A percentile compares a stretch with the other conserved stretches of the same genome.
These are phyloP conservation scores for Cladorrhinum sp. DNA, from an alignment of 2,329 filamentous ascomycete genomes.

Conservation along the genomic window DNA sequence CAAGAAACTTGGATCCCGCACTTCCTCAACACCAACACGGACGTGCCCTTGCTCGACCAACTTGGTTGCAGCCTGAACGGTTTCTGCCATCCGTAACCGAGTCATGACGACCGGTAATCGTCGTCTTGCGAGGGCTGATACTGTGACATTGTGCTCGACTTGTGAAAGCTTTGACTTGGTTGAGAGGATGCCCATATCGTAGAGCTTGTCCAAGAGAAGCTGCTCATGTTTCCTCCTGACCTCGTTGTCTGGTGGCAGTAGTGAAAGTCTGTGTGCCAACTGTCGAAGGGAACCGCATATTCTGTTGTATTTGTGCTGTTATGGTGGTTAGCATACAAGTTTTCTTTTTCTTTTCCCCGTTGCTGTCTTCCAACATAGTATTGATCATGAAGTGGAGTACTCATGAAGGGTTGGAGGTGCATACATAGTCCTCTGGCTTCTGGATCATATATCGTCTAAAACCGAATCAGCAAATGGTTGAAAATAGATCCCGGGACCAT, in stretches of 20 bases:
- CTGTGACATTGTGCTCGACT: slow-evolving; percentile 85
- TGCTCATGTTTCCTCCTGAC: slow-evolving; percentile 81
- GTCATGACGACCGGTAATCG: slow-evolving; percentile 79
- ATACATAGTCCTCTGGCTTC: slow-evolving; percentile 62
- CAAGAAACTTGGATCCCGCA: slow-evolving; percentile 85
- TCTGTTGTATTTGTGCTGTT: slow-evolving; percentile 68
- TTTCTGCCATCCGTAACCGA: slow-evolving; percentile 79
- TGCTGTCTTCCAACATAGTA: neutral
- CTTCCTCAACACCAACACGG: slow-evolving; percentile 81
- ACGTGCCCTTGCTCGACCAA: slow-evolving; percentile 95
- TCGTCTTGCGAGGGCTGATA: slow-evolving; percentile 81
- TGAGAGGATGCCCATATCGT: slow-evolving; percentile 84
- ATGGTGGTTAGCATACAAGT: slow-evolving; percentile 14
- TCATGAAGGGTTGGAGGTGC: neutral
- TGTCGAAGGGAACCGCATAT: slow-evolving; percentile 81
- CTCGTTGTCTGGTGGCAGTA: slow-evolving; percentile 75
- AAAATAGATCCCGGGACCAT: neutral
- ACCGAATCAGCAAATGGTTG: slow-evolving; percentile 1
- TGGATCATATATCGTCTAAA: slow-evolving; percentile 82
- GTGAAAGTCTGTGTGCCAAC: slow-evolving; percentile 81
- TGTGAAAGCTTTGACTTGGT: slow-evolving; percentile 73
- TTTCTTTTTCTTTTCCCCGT: neutral
- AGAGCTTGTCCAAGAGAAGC: slow-evolving; percentile 84
- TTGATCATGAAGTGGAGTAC: neutral
- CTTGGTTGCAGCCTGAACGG: slow-evolving; percentile 76